A percentile compares a stretch with the other conserved stretches of the same genome.
Evolutionary conservation across 2,329 filamentous ascomycete genomes (phyloP).

Genomic region (Aspergillus fijiensis): DNA sequence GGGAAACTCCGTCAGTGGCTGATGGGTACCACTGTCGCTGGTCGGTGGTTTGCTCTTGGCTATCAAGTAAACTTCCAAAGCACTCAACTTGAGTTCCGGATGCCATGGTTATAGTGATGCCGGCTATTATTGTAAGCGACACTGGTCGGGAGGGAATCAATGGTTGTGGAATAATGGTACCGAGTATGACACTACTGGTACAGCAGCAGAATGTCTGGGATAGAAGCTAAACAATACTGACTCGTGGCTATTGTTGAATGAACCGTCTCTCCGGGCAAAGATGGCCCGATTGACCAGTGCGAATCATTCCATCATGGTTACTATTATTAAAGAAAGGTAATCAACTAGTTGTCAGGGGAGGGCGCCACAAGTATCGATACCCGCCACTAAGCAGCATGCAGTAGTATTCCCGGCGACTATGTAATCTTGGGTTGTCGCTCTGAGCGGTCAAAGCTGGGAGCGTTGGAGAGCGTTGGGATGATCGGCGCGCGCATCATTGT

Average conservation of each 20-base stretch:
- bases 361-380: constrained; percentile 5
- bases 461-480: constrained; percentile 25
- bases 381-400: constrained; percentile 22
- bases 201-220: neutral
- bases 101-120: neutral
- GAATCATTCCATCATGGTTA: constrained; percentile 2
- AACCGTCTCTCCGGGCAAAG: neutral
- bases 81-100: constrained; percentile 1
- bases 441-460: constrained; percentile 23
- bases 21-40: neutral
- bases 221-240: neutral
- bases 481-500: constrained; percentile 20
- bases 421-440: neutral
- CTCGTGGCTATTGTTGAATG: neutral
- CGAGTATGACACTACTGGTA: neutral
- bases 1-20: neutral
- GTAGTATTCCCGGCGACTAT: constrained; percentile 25
- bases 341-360: constrained; percentile 3
- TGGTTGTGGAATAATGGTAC: neutral
- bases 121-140: neutral
- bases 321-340: constrained; percentile 4
- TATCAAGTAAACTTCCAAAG: neutral
- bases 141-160: neutral
- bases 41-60: neutral
- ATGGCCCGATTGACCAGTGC: neutral